phyloP scores from a whole-genome alignment of 2,329 filamentous ascomycete species.

The Ilyonectria sp. region DNA sequence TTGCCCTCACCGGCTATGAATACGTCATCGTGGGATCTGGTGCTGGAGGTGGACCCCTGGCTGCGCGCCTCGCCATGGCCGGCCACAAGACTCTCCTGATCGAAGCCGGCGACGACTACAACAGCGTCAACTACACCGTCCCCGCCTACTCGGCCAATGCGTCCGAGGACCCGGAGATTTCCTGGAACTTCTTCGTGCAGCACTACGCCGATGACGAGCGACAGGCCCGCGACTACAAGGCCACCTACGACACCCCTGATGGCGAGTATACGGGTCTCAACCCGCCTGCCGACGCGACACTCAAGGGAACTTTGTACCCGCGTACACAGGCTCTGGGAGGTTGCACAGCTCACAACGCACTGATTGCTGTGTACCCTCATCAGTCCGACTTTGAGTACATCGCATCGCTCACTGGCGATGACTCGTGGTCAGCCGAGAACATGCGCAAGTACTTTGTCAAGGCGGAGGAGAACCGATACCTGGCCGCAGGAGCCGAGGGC shows the following conservation, averaged over 20 bases:
- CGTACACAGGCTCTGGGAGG: conserved; percentile 64
- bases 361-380: conserved; percentile 72
- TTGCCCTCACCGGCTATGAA: conserved; percentile 56
- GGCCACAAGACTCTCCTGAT: conserved; percentile 73
- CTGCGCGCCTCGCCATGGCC: conserved; percentile 70
- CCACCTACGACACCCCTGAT: conserved; percentile 67
- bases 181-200: conserved; percentile 76
- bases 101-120: conserved; percentile 74
- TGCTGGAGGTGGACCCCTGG: conserved; percentile 71
- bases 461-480: conserved; percentile 69
- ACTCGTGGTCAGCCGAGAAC: conserved; percentile 67
- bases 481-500: conserved; percentile 58
- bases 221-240: conserved; percentile 71
- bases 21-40: conserved; percentile 76
- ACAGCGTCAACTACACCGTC: conserved; percentile 65
- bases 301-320: conserved; percentile 63
- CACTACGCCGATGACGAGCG: conserved; percentile 70
- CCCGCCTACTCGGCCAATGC: conserved; percentile 68
- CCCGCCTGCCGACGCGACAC: conserved; percentile 57
- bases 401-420: conserved; percentile 67
- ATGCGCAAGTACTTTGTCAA: conserved; percentile 71
- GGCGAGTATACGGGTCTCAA: conserved; percentile 65
- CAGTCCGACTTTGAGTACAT: conserved; percentile 73
- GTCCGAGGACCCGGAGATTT: conserved; percentile 69
- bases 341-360: conserved; percentile 72